These are phyloP conservation scores for Cryptococcus sp. DNA, from an alignment of 1,284 basidiomycete genomes.

Conservation along the genomic window DNA sequence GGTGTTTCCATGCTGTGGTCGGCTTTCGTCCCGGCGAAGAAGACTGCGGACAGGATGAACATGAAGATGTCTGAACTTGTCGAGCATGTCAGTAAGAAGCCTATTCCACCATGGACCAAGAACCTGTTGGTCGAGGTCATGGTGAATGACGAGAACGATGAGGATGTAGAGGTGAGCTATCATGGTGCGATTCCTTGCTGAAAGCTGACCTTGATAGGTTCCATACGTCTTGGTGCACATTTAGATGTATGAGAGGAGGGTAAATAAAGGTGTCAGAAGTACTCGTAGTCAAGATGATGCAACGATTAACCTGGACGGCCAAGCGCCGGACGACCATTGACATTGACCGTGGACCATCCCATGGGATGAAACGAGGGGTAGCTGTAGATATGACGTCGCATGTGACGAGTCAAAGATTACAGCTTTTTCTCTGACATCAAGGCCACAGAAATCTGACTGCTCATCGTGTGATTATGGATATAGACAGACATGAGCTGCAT, in stretches of 20 bases:
- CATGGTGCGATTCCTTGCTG: conserved; percentile 5
- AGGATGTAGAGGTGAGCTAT: conserved; percentile 55
- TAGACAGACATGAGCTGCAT: no score
- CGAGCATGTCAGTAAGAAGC: conserved; percentile 90
- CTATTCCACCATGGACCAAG: conserved; percentile 70
- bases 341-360: no score
- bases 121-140: conserved; percentile 91
- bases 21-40: conserved; percentile 83
- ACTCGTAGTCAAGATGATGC: no score
- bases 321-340: no score
- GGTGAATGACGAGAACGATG: conserved; percentile 82
- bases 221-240: conserved; percentile 4
- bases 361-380: no score
- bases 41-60: conserved; percentile 74
- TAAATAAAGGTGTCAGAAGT: no score
- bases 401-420: no score
- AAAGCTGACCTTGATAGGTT: not conserved
- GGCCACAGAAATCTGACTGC: no score
- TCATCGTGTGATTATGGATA: no score
- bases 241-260: not conserved
- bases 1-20: conserved; percentile 99
- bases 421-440: no score
- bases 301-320: no score
- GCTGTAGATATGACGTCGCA: no score
- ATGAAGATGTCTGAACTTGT: conserved; percentile 90